Percentiles rank a stretch among this genome's conserved stretches.
Conservation (phyloP, 495 filamentous ascomycete species). For the Cenococcum geophilum region DNA sequence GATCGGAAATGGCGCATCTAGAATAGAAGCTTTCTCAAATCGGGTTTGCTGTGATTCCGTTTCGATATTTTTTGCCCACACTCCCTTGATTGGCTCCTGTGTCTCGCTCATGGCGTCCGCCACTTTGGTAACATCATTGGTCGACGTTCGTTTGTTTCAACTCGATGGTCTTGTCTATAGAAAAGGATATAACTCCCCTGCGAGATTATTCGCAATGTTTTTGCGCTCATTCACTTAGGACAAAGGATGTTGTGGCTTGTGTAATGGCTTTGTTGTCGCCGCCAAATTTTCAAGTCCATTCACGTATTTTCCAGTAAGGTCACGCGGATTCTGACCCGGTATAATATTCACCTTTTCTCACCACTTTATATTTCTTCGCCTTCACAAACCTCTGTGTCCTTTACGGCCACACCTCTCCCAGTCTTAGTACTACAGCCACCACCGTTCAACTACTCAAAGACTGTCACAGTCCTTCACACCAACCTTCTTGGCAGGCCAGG, state of each 20-base stretch:
- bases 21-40: constrained; percentile 26
- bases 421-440: neutral
- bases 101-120: neutral
- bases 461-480: neutral
- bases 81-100: constrained; percentile 23
- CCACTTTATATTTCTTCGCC: neutral
- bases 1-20: constrained; percentile 25
- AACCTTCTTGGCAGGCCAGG: neutral
- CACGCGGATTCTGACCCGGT: neutral
- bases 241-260: neutral
- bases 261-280: neutral
- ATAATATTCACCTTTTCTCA: neutral
- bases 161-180: constrained; percentile 16
- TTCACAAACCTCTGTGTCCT: neutral
- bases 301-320: neutral
- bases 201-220: neutral
- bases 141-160: neutral
- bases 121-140: neutral
- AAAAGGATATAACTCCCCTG: constrained; percentile 19
- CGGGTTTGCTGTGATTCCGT: constrained; percentile 19
- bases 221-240: neutral
- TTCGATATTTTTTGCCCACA: constrained; percentile 14
- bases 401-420: neutral
- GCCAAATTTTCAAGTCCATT: neutral
- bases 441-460: neutral